A percentile compares a stretch with the other conserved stretches of the same genome.
These are phyloP conservation scores for Diaporthe sp. DNA, from an alignment of 2,329 filamentous ascomycete genomes.

Conservation along the genomic window DNA sequence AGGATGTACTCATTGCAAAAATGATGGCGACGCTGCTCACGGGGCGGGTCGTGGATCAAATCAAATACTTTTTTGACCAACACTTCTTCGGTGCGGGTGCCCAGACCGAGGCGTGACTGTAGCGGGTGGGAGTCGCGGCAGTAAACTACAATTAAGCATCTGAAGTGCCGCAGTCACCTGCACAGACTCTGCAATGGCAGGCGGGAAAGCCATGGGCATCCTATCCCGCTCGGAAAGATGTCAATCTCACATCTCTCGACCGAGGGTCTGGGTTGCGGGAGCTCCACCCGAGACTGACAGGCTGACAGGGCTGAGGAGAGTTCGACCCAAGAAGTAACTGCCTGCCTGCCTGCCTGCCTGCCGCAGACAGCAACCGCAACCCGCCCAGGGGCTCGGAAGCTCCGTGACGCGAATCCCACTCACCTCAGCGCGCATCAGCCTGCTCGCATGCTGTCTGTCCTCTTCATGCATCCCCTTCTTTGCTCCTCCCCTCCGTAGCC, in stretches of 20 bases:
- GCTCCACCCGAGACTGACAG: slow-evolving; percentile 9
- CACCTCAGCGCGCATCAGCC: neutral
- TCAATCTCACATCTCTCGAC: neutral
- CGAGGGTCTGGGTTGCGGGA: slow-evolving; percentile 22
- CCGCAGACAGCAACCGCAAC: neutral
- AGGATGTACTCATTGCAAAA: neutral
- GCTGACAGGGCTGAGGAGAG: slow-evolving; percentile 16
- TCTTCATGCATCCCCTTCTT: neutral
- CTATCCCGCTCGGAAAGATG: neutral
- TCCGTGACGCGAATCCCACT: slow-evolving; percentile 13
- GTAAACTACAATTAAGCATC: slow-evolving; percentile 1
- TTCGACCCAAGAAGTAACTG: neutral
- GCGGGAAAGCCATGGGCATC: slow-evolving; percentile 9
- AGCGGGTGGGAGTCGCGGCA: neutral
- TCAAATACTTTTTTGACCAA: neutral
- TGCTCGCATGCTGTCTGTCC: neutral
- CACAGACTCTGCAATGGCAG: slow-evolving; percentile 28
- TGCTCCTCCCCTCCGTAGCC: neutral
- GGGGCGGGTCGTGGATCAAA: slow-evolving; percentile 18
- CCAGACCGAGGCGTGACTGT: neutral
- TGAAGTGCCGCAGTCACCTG: slow-evolving; percentile 10
- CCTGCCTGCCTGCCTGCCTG: slow-evolving; percentile 1
- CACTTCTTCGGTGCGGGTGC: neutral
- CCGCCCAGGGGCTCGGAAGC: neutral
- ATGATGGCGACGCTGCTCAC: neutral